Percentiles rank a stretch among this genome's conserved stretches.
phyloP scores from a whole-genome alignment of 2,329 filamentous ascomycete species.

The Fusarium lyarnte region DNA sequence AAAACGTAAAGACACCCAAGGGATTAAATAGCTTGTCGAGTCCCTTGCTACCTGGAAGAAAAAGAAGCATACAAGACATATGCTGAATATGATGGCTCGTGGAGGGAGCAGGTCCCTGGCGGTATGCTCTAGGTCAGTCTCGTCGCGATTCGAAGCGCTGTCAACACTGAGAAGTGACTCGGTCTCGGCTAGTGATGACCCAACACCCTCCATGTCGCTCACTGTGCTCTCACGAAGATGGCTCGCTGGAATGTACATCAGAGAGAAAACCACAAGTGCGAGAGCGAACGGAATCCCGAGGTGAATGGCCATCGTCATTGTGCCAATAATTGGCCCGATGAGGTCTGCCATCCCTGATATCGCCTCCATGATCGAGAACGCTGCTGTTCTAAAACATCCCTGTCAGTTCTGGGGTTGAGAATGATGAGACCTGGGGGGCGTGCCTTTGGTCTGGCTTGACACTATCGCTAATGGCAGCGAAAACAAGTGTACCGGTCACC shows the following conservation, averaged over 20 bases:
- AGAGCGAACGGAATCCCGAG: background rate
- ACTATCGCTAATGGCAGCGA: background rate
- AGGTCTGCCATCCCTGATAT: background rate
- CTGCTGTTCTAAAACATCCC: background rate
- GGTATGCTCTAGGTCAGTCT: too few relatives aligned
- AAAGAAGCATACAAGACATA: constrained; percentile 3
- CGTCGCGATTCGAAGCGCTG: background rate
- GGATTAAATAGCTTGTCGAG: background rate
- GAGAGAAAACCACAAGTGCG: background rate
- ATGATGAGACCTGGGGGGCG: rapidly evolving
- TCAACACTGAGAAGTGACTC: background rate
- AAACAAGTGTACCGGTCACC: background rate
- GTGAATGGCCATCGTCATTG: background rate
- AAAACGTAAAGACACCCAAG: background rate
- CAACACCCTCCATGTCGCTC: background rate
- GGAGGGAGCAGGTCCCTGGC: background rate
- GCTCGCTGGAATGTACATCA: background rate
- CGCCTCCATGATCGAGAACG: background rate
- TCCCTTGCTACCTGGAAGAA: background rate
- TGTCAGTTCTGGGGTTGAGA: rapidly evolving
- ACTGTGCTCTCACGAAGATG: background rate
- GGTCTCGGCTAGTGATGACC: background rate
- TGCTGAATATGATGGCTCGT: background rate
- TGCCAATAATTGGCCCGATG: background rate
- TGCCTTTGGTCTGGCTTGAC: constrained; percentile 5